phyloP scores from a whole-genome alignment of 2,329 filamentous ascomycete genomes.

The Fusarium fujikuroi region DNA sequence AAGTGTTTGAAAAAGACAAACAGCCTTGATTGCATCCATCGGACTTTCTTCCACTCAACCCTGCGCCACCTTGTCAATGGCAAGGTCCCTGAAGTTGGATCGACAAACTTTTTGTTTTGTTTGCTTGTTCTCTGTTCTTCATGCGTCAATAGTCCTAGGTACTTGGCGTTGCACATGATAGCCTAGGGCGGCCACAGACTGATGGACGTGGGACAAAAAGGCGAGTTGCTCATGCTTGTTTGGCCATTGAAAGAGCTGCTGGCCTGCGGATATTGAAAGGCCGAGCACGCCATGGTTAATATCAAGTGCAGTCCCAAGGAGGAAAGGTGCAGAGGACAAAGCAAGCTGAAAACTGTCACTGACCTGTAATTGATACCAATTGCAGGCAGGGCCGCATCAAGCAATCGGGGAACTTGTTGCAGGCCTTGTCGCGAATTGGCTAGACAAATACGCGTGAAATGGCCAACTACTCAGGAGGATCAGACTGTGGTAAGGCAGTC shows the following conservation, averaged over 20 bases:
- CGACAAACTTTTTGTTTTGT: not conserved
- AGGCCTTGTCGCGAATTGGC: slow-evolving; percentile 19
- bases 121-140: not conserved
- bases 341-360: slow-evolving; percentile 39
- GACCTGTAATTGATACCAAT: slow-evolving; percentile 7
- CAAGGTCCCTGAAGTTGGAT: slow-evolving; percentile 28
- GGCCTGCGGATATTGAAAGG: slow-evolving; percentile 21
- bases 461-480: slow-evolving; percentile 19
- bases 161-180: slow-evolving; percentile 27
- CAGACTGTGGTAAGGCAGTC: not conserved
- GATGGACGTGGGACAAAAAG: slow-evolving; percentile 31
- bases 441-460: slow-evolving; percentile 19
- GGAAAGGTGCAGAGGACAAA: slow-evolving; percentile 40
- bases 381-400: slow-evolving; percentile 3
- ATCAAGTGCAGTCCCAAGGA: slow-evolving; percentile 28
- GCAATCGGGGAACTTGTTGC: slow-evolving; percentile 5
- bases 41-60: slow-evolving; percentile 12
- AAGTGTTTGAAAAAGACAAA: slow-evolving; percentile 1
- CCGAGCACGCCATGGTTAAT: slow-evolving; percentile 30
- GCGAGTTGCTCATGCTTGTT: slow-evolving; percentile 25
- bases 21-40: slow-evolving; percentile 2
- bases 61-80: slow-evolving; percentile 21
- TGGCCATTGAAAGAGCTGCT: slow-evolving; percentile 15
- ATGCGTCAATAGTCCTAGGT: not conserved
- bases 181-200: slow-evolving; percentile 18